Conservation (phyloP, 1,139 yeast genomes). For the Meyerozyma athensensis region DNA sequence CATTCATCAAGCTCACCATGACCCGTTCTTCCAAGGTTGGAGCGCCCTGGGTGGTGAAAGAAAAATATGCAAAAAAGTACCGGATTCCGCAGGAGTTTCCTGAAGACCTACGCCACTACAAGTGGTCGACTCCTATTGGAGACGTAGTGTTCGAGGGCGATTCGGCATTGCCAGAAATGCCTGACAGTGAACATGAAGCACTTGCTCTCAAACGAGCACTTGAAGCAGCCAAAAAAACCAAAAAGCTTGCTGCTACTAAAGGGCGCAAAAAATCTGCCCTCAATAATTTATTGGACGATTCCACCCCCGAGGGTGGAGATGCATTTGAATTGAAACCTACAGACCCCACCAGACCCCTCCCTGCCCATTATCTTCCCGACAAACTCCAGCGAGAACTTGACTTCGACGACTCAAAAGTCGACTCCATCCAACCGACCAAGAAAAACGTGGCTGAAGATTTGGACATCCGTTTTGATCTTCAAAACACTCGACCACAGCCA, state of each 20-base stretch:
- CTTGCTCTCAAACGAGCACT: background rate
- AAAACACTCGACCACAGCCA: conserved; percentile 32
- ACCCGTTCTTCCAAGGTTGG: conserved; percentile 81
- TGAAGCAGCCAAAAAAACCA: conserved; percentile 6
- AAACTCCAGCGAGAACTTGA: conserved; percentile 19
- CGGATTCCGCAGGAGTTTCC: conserved; percentile 59
- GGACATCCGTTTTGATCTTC: conserved; percentile 36
- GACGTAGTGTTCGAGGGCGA: conserved; percentile 24
- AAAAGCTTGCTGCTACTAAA: conserved; percentile 3
- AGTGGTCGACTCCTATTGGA: conserved; percentile 36
- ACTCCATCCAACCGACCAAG: conserved; percentile 35
- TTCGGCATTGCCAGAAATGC: conserved; percentile 4
- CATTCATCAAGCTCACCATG: conserved; percentile 82
- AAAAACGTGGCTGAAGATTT: conserved; percentile 37
- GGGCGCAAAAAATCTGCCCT: conserved; percentile 3
- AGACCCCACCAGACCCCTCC: conserved; percentile 15
- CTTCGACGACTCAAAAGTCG: conserved; percentile 14
- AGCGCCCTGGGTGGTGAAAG: conserved; percentile 96
- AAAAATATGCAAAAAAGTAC: conserved; percentile 59
- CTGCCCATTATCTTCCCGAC: conserved; percentile 36
- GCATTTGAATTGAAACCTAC: conserved; percentile 1
- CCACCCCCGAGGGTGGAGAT: conserved; percentile 3
- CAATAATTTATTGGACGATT: conserved; percentile 3
- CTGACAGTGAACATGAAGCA: background rate
- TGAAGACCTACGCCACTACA: conserved; percentile 42